Evolutionary conservation across 805 yeast species (phyloP).

Genomic region (Yamadazyma phyllophila): DNA sequence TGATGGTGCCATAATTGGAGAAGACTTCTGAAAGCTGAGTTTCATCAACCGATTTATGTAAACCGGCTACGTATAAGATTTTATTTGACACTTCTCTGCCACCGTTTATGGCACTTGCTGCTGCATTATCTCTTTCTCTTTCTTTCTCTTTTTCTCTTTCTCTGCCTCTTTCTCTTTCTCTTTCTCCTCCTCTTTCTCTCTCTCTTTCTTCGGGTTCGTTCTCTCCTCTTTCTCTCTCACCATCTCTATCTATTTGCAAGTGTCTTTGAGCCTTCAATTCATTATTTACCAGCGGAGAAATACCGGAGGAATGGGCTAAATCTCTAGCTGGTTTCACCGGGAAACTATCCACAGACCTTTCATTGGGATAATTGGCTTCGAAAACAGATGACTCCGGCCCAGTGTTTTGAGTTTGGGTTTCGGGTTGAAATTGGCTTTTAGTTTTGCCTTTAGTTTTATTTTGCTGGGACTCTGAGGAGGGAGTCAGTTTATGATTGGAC

Average conservation of each 20-base stretch:
- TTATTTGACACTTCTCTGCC: conserved; percentile 77
- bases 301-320: too few species aligned
- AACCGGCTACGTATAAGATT: conserved; percentile 74
- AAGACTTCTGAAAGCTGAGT: conserved; percentile 61
- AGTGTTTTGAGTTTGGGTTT: background rate
- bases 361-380: too few species aligned
- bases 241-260: too few species aligned
- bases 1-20: conserved; percentile 57
- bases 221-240: too few species aligned
- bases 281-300: too few species aligned
- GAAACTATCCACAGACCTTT: too few species aligned
- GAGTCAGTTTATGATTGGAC: background rate
- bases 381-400: background rate
- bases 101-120: conserved; percentile 75
- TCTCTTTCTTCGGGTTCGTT: background rate
- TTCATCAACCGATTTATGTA: conserved; percentile 65
- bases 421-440: background rate
- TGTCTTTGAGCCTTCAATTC: too few species aligned
- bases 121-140: background rate
- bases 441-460: too few species aligned
- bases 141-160: background rate
- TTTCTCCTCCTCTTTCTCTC: background rate
- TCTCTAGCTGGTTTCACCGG: too few species aligned
- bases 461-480: too few species aligned
- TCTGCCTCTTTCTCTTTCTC: background rate